Evolutionary conservation across 345 rosid species (phyloP).

Genomic region (Aquilaria yunnanensis): DNA sequence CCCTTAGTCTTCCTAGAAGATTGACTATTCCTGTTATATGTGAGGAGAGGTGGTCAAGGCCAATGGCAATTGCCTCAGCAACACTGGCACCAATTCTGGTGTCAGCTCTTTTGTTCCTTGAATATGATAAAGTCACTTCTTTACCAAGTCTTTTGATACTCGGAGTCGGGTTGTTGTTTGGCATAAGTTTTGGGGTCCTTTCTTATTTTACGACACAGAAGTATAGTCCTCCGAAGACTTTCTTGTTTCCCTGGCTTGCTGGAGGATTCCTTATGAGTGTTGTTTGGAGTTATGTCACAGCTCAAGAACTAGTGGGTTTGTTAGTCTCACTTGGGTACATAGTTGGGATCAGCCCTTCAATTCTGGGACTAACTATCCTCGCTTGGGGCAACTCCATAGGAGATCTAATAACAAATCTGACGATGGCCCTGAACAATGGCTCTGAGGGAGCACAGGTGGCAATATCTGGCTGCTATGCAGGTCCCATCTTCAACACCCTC

Average conservation of each 20-base stretch:
- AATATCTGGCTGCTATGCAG: conserved; percentile 81
- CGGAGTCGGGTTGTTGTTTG: conserved; percentile 40
- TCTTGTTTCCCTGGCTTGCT: conserved; percentile 62
- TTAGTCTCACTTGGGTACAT: conserved; percentile 64
- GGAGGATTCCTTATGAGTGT: conserved; percentile 92
- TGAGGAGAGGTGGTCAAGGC: conserved; percentile 71
- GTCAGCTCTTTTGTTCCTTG: conserved; percentile 41
- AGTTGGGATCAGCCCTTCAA: conserved; percentile 56
- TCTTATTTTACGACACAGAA: conserved; percentile 43
- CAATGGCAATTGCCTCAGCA: conserved; percentile 55
- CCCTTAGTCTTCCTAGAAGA: conserved; percentile 69
- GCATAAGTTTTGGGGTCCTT: conserved; percentile 44
- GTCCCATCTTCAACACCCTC: conserved; percentile 75
- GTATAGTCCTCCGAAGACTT: conserved; percentile 56
- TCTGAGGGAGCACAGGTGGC: conserved; percentile 69
- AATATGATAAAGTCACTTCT: conserved; percentile 17
- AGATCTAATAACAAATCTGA: conserved; percentile 65
- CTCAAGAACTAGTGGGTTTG: conserved; percentile 77
- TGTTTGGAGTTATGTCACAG: conserved; percentile 75
- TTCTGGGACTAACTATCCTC: conserved; percentile 71
- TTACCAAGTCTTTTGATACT: conserved; percentile 23
- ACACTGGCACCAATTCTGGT: conserved; percentile 65
- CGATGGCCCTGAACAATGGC: conserved; percentile 68
- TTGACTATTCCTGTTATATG: conserved; percentile 73
- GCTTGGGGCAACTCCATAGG: conserved; percentile 97